phyloP scores from a whole-genome alignment of 192 early-diverging fungal species.

The Umbelopsis ramanniana region DNA sequence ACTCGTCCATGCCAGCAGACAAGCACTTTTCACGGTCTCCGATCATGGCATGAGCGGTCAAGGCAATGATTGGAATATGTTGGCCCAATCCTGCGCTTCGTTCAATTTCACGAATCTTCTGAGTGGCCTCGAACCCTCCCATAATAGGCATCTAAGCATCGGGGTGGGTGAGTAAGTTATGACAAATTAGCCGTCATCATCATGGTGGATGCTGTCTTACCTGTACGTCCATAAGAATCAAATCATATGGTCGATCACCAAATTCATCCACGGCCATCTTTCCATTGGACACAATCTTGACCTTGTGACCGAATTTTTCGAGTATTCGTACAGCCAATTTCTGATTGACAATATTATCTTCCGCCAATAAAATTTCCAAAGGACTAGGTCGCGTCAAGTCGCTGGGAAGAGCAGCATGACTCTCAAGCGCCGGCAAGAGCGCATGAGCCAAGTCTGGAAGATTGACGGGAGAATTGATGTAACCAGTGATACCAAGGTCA shows the following conservation, averaged over 20 bases:
- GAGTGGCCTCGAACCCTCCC: constrained; percentile 86
- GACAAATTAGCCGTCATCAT: neutral
- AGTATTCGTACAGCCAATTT: constrained; percentile 74
- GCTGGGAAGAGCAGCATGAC: constrained; percentile 59
- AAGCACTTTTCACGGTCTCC: constrained; percentile 89
- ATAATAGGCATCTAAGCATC: constrained; percentile 75
- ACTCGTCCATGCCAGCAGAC: constrained; percentile 79
- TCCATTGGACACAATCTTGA: constrained; percentile 78
- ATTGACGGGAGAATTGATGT: constrained; percentile 69
- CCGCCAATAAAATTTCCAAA: constrained; percentile 76
- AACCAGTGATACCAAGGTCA: constrained; percentile 72
- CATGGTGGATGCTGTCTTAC: neutral
- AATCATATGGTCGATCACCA: constrained; percentile 54
- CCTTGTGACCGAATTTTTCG: constrained; percentile 77
- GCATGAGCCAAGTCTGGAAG: constrained; percentile 70
- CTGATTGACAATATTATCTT: constrained; percentile 87
- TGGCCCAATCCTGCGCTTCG: constrained; percentile 38
- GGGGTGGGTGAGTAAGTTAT: neutral
- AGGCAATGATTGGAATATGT: constrained; percentile 80
- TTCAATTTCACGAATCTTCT: constrained; percentile 76
- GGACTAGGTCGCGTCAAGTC: constrained; percentile 63
- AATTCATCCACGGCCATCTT: constrained; percentile 77
- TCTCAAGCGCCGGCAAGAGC: constrained; percentile 72
- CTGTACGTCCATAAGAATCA: constrained; percentile 86
- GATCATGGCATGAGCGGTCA: constrained; percentile 89